Evolutionary conservation across 345 rosid genomes (phyloP).

Genomic region (Lagerstroemia speciosa): DNA sequence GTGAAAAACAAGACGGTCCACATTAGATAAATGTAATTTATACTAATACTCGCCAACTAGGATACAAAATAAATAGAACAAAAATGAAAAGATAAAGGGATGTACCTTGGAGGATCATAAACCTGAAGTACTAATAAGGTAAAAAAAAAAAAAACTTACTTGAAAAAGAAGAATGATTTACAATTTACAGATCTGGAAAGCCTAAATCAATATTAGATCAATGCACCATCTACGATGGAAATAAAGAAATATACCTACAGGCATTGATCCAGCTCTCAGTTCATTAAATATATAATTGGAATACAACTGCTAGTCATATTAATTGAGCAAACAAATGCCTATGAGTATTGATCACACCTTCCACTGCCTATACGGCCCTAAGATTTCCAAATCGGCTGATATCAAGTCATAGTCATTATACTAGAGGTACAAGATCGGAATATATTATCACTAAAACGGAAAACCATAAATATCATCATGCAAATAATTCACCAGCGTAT

Average conservation of each 20-base stretch:
- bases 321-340: neutral
- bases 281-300: neutral
- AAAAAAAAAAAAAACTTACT: neutral
- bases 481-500: neutral
- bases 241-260: neutral
- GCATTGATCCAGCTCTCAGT: neutral
- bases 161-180: too few relatives aligned
- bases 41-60: neutral
- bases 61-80: neutral
- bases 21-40: slow-evolving; percentile 11
- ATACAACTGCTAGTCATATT: neutral
- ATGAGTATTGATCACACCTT: neutral
- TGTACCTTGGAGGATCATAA: neutral
- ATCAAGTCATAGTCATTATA: neutral
- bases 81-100: neutral
- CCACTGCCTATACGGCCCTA: neutral
- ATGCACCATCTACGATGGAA: neutral
- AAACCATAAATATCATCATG: neutral
- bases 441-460: neutral
- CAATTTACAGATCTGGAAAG: too few relatives aligned
- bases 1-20: slow-evolving; percentile 1
- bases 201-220: too few relatives aligned
- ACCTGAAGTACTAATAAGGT: neutral
- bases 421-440: neutral
- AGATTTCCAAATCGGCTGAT: neutral